Evolutionary conservation across 352 stramenopile genomes (phyloP), one percentile per base, ranked within the genome.

Genomic region (Phytophthora uliginosa): DNA sequence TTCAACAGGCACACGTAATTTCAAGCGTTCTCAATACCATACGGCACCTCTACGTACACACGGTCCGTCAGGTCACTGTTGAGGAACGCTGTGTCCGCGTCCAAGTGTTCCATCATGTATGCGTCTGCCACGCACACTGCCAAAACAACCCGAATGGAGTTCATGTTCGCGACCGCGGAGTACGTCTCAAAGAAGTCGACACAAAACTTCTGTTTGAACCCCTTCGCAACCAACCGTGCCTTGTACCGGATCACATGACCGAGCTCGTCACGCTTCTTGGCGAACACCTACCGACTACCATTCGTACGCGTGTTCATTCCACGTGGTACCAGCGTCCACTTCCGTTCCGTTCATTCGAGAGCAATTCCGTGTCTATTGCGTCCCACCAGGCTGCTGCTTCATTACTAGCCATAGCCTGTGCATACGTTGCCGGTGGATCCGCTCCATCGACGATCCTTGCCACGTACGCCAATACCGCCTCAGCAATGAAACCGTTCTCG

Each of bases 271-370:
- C 59, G 54, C 62, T 85, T 88, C 59, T 74, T 75, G 6, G 54
- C 66, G 40, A 84, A 86, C 0, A 81, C 63, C 74, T 76, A 86
- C 3, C 79, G 66, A 17, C 69, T 77, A 5, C 66, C 69, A n/a
- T 80, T 79, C 0, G 65, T 48, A 48, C 78, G 72, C 7, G 9
- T 54, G 10, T 54, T 7, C 8, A 7, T 54, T 54, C 48, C 20
- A 54, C 56, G 56, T 36, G 22, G 71, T 57, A 33, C 56, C 57
- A 59, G 57, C 20, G 38, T 42, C 45, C 59, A 65, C 7, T 56
- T 10, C 28, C 58, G 42, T 63, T 54, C 48, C 48, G 48, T 54
- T 54, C 48, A 31, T 54, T 20, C 22, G 48, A 54, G n/a, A 54
- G 48, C 20, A 54, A 33, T 15, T 31, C 48, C 8, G 48, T 33